Percentiles rank a stretch among this genome's conserved stretches.
phyloP scores from a whole-genome alignment of 225 moss, liverwort and hornwort genomes.

The Rhytidiadelphus loreus region DNA sequence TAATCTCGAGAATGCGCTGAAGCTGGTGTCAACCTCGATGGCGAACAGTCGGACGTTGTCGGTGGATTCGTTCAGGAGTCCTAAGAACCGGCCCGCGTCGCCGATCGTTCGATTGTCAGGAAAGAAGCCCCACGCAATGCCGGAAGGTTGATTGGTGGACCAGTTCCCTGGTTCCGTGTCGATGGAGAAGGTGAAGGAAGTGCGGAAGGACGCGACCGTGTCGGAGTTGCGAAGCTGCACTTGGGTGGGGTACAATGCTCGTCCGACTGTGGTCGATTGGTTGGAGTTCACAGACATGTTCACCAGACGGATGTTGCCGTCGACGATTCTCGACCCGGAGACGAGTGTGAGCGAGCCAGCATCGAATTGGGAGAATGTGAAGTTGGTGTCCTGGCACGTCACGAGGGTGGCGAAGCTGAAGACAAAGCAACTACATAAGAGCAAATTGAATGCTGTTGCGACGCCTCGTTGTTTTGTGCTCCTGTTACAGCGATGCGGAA shows the following conservation, averaged over 20 bases:
- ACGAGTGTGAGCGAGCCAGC: constrained; percentile 4
- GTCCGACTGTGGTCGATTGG: not conserved
- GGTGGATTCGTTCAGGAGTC: not conserved
- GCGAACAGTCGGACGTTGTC: constrained; percentile 15
- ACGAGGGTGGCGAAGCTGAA: not conserved
- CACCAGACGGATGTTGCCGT: not conserved
- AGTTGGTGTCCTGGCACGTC: not conserved
- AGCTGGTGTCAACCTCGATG: constrained; percentile 29
- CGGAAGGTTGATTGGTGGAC: not conserved
- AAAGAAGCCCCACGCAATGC: constrained; percentile 21
- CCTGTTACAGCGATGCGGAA: too few species aligned
- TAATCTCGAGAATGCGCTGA: not conserved
- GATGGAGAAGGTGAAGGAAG: constrained; percentile 24
- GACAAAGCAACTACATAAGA: not conserved
- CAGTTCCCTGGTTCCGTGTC: not conserved
- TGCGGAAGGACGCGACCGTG: constrained; percentile 5
- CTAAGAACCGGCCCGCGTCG: not conserved
- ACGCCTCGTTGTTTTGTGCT: not conserved
- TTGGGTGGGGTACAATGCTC: not conserved
- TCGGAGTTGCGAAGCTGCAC: constrained; percentile 6
- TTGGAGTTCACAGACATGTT: not conserved
- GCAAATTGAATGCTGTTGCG: not conserved
- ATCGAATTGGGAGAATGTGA: constrained; percentile 16
- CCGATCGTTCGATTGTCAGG: constrained; percentile 7
- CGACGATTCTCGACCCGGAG: not conserved